phyloP scores from a whole-genome alignment of 2,329 filamentous ascomycete species.

The Emergomyces pasteurianus region DNA sequence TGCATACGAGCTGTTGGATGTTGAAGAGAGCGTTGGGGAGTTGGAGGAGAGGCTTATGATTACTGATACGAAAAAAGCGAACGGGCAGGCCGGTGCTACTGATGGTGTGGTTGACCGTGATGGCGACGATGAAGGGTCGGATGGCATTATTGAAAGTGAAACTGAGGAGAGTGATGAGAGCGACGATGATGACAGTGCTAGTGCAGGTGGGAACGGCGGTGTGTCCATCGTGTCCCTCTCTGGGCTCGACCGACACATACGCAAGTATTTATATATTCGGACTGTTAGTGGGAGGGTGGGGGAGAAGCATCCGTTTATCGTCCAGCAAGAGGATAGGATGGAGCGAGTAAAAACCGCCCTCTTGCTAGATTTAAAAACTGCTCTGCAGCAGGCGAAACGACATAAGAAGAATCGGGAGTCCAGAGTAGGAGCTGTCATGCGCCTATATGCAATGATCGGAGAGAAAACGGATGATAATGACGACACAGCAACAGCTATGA shows the following conservation, averaged over 20 bases:
- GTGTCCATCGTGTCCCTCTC: slow-evolving; percentile 24
- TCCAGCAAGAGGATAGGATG: slow-evolving; percentile 44
- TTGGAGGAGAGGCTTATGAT: slow-evolving; percentile 61
- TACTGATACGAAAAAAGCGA: slow-evolving; percentile 29
- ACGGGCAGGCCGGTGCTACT: slow-evolving; percentile 19
- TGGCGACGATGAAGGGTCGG: slow-evolving; percentile 18
- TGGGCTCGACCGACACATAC: slow-evolving; percentile 43
- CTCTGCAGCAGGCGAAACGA: slow-evolving; percentile 47
- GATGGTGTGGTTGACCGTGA: slow-evolving; percentile 25
- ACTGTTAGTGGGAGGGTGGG: slow-evolving; percentile 41
- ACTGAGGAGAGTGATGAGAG: neutral
- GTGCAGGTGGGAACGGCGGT: slow-evolving; percentile 19
- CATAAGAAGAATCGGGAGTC: slow-evolving; percentile 35
- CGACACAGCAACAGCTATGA: slow-evolving; percentile 43
- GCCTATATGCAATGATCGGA: slow-evolving; percentile 50
- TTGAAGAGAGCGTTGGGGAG: slow-evolving; percentile 39
- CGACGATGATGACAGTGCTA: neutral
- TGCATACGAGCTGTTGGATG: slow-evolving; percentile 39
- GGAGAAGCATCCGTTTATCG: slow-evolving; percentile 50
- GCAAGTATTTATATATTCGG: slow-evolving; percentile 47
- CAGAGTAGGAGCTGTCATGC: slow-evolving; percentile 44
- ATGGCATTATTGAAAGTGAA: slow-evolving; percentile 10
- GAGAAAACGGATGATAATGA: slow-evolving; percentile 38
- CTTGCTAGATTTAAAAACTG: slow-evolving; percentile 52
- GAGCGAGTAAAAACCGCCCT: slow-evolving; percentile 49